Conservation (phyloP, 2,329 filamentous ascomycete genomes). For the Trichoderma pleuroti region DNA sequence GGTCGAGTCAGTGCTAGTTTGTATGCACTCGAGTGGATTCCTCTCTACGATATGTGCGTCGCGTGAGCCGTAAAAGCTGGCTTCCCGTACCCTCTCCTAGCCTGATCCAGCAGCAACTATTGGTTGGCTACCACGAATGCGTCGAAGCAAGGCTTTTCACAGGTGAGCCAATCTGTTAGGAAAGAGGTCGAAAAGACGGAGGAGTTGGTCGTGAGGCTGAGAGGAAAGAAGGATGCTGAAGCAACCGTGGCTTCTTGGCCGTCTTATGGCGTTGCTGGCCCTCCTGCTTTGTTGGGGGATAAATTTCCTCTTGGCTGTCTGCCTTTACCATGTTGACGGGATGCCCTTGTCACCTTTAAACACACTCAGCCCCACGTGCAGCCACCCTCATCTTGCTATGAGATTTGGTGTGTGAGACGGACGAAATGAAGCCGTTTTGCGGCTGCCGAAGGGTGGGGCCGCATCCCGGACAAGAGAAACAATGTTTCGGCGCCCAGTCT, state of each 20-base stretch:
- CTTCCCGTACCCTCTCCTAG: constrained; percentile 2
- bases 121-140: constrained; percentile 1
- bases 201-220: neutral
- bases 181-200: neutral
- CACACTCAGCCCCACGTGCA: neutral
- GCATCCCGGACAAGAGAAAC: neutral
- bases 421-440: neutral
- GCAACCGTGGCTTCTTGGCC: constrained; percentile 2
- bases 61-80: constrained; percentile 8
- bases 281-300: constrained; percentile 6
- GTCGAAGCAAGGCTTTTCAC: neutral
- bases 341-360: constrained; percentile 11
- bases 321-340: constrained; percentile 7
- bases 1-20: constrained; percentile 14
- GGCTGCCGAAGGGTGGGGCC: constrained; percentile 11
- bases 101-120: neutral
- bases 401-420: neutral
- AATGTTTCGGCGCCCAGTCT: neutral
- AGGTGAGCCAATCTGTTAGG: neutral
- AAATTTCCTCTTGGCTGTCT: neutral
- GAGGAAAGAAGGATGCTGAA: neutral
- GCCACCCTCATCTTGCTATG: neutral
- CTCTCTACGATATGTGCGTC: constrained; percentile 2
- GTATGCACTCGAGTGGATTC: constrained; percentile 16
- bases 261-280: constrained; percentile 5